Evolutionary conservation across 164 flowering plant genomes (phyloP).

Genomic region (Stephania yunnanensis): DNA sequence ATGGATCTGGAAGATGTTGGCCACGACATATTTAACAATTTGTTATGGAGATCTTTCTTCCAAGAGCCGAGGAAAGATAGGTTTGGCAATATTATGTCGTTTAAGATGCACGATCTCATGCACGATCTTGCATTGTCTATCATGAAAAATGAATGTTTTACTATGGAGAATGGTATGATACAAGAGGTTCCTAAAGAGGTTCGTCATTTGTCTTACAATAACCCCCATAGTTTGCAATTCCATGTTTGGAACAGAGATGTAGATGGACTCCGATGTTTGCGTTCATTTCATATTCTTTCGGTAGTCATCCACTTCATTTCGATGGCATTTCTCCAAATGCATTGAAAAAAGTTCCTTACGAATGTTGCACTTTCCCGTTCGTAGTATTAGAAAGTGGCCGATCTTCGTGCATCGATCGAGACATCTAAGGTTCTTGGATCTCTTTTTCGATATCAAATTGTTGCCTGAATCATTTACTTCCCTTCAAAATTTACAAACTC

Average conservation of each 20-base stretch:
- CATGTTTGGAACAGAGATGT: background rate
- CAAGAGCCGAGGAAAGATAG: background rate
- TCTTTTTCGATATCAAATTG: background rate
- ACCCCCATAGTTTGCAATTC: background rate
- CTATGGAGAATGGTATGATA: background rate
- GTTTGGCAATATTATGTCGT: background rate
- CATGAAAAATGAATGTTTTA: background rate
- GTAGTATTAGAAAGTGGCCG: background rate
- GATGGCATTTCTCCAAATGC: background rate
- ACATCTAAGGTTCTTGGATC: conserved; percentile 1
- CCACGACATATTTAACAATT: background rate
- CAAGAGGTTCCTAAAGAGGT: background rate
- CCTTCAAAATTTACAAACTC: conserved; percentile 2
- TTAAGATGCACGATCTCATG: conserved; percentile 6
- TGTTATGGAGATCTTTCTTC: conserved; percentile 6
- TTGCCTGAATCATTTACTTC: no score
- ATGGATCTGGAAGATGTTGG: conserved; percentile 1
- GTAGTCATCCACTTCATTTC: background rate
- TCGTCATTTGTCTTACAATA: background rate
- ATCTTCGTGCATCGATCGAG: background rate
- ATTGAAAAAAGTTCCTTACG: background rate
- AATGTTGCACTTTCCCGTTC: background rate
- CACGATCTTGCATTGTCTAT: background rate
- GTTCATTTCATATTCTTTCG: background rate
- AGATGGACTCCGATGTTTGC: background rate